phyloP scores from a whole-genome alignment of 2,329 filamentous ascomycete genomes.

The Aotearoamyces nothofagi region DNA sequence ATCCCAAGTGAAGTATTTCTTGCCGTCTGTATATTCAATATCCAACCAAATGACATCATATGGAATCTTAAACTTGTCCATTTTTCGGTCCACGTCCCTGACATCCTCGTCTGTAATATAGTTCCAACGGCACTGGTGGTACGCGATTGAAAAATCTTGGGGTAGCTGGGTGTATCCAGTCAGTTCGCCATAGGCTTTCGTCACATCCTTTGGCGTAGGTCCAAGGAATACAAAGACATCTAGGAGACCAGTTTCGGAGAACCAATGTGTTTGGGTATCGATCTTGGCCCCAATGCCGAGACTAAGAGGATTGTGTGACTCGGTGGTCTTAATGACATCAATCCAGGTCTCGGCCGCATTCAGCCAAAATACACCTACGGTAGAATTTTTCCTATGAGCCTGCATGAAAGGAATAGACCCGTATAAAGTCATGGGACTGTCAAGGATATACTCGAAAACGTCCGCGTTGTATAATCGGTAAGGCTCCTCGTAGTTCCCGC shows the following conservation, averaged over 20 bases:
- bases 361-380: slow-evolving; percentile 93
- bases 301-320: slow-evolving; percentile 58
- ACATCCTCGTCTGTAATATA: slow-evolving; percentile 96
- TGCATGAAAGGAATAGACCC: slow-evolving; percentile 98
- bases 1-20: slow-evolving; percentile 98
- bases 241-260: slow-evolving; percentile 78
- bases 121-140: slow-evolving; percentile 98
- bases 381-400: slow-evolving; percentile 84
- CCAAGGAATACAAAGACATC: slow-evolving; percentile 94
- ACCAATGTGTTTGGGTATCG: slow-evolving; percentile 87
- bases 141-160: slow-evolving; percentile 80
- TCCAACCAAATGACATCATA: slow-evolving; percentile 99
- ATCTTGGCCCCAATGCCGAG: slow-evolving; percentile 55
- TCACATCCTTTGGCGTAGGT: slow-evolving; percentile 69
- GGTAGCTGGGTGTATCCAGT: slow-evolving; percentile 87
- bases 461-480: slow-evolving; percentile 94
- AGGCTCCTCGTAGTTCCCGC: slow-evolving; percentile 73
- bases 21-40: slow-evolving; percentile 91
- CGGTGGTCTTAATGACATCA: slow-evolving; percentile 73
- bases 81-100: slow-evolving; percentile 88
- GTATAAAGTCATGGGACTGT: slow-evolving; percentile 97
- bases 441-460: slow-evolving; percentile 93
- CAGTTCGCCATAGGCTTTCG: slow-evolving; percentile 70
- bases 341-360: slow-evolving; percentile 97
- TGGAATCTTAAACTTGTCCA: slow-evolving; percentile 88